Percentiles rank a stretch among this genome's conserved stretches.
Evolutionary conservation across 2,329 filamentous ascomycete genomes (phyloP).

Genomic region (Zelopaecilomyces penicillatus): DNA sequence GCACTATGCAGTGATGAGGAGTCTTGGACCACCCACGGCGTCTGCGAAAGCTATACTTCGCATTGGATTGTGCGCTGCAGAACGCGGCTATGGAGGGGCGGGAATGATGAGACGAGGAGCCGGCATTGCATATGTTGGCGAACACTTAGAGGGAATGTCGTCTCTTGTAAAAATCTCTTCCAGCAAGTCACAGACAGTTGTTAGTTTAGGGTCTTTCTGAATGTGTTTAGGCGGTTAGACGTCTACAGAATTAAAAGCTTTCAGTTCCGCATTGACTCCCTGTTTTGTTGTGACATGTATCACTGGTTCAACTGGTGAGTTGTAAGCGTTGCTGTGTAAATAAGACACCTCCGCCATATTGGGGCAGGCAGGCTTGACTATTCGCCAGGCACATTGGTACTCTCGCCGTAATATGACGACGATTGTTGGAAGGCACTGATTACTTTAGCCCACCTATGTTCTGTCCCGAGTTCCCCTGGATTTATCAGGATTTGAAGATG

Average conservation of each 20-base stretch:
- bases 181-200: not conserved
- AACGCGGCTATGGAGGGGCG: constrained; percentile 3
- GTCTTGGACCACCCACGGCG: constrained; percentile 37
- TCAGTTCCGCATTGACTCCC: not conserved
- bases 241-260: constrained; percentile 9
- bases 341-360: too few species aligned
- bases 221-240: constrained; percentile 5
- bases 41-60: constrained; percentile 18
- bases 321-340: too few species aligned
- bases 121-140: constrained; percentile 44
- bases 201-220: constrained; percentile 3
- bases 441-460: too few species aligned
- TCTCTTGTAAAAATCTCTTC: constrained; percentile 4
- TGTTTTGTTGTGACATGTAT: too few species aligned
- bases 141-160: constrained; percentile 29
- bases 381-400: too few species aligned
- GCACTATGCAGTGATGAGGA: constrained; percentile 30
- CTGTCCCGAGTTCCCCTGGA: too few species aligned
- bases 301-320: too few species aligned
- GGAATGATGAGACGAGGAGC: constrained; percentile 42
- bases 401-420: too few species aligned
- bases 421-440: too few species aligned
- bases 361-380: too few species aligned
- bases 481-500: not conserved
- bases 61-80: not conserved